Evolutionary conservation across 495 filamentous ascomycete species (phyloP).

Genomic region (Physcia stellaris): DNA sequence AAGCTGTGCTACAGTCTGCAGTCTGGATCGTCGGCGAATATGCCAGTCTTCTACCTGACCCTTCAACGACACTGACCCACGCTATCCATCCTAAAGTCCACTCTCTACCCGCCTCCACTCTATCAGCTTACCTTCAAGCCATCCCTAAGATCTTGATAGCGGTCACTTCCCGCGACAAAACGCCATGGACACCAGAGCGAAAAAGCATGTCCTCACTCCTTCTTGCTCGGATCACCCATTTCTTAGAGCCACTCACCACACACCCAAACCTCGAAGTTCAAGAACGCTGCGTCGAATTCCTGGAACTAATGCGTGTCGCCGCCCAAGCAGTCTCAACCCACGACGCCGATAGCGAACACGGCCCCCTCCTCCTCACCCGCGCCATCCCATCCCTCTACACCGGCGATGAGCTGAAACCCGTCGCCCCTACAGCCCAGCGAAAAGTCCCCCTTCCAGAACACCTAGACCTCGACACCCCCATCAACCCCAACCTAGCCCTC

Average conservation of each 20-base stretch:
- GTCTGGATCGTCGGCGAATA: slow-evolving; percentile 87
- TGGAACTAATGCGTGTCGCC: slow-evolving; percentile 74
- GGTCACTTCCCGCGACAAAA: slow-evolving; percentile 42
- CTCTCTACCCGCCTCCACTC: slow-evolving; percentile 44
- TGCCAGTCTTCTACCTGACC: slow-evolving; percentile 47
- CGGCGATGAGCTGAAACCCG: slow-evolving; percentile 81
- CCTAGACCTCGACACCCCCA: slow-evolving; percentile 62
- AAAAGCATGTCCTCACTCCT: slow-evolving; percentile 61
- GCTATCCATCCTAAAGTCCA: slow-evolving; percentile 52
- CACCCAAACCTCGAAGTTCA: slow-evolving; percentile 92
- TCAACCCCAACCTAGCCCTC: slow-evolving; percentile 56
- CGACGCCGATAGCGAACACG: slow-evolving; percentile 38
- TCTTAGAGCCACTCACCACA: slow-evolving; percentile 58
- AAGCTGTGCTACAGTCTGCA: slow-evolving; percentile 53
- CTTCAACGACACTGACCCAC: slow-evolving; percentile 53
- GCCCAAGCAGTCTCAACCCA: slow-evolving; percentile 64
- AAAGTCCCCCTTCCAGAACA: slow-evolving; percentile 71
- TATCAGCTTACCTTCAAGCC: slow-evolving; percentile 74
- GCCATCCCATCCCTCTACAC: slow-evolving; percentile 77
- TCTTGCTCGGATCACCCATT: slow-evolving; percentile 64
- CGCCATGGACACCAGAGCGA: slow-evolving; percentile 46
- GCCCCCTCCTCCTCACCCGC: slow-evolving; percentile 71
- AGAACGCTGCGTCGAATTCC: slow-evolving; percentile 82
- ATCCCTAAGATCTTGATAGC: slow-evolving; percentile 67
- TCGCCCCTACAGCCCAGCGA: slow-evolving; percentile 66